A percentile compares a stretch with the other conserved stretches of the same genome.
phyloP scores from a whole-genome alignment of 306 rosid species.

The Inga leiocalycina region DNA sequence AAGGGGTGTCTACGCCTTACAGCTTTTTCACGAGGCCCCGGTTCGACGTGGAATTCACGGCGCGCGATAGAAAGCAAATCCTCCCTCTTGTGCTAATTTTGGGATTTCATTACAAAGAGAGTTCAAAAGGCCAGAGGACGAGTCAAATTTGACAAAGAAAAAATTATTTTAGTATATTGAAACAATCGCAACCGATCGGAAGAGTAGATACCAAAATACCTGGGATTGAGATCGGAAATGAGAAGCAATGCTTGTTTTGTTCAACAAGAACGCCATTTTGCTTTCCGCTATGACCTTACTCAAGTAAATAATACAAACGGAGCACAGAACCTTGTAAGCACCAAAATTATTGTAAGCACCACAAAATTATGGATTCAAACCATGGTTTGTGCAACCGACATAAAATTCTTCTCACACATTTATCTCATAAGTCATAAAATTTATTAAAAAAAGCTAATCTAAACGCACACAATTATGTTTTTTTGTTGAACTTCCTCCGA shows the following conservation, averaged over 20 bases:
- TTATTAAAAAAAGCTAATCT: too few species aligned
- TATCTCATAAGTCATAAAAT: too few species aligned
- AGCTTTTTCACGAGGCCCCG: conserved; percentile 86
- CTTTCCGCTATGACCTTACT: not conserved
- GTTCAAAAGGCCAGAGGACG: not conserved
- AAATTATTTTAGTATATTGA: not conserved
- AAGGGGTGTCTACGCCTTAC: conserved; percentile 39
- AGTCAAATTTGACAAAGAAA: not conserved
- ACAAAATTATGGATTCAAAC: too few species aligned
- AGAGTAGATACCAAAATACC: conserved; percentile 25
- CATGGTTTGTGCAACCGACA: too few species aligned
- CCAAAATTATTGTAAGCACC: too few species aligned
- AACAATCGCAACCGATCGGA: not conserved
- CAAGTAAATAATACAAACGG: not conserved
- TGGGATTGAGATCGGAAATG: conserved; percentile 64
- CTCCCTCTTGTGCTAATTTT: conserved; percentile 44
- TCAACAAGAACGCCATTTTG: conserved; percentile 75
- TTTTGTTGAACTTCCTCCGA: too few species aligned
- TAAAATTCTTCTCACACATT: too few species aligned
- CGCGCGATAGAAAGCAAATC: conserved; percentile 53
- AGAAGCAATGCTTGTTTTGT: conserved; percentile 58
- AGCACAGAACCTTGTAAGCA: too few species aligned
- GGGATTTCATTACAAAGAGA: conserved; percentile 4
- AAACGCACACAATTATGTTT: too few species aligned
- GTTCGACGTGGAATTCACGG: conserved; percentile 75